Evolutionary conservation across 257 asterid species (phyloP), one percentile per base, ranked within the genome.

Genomic region (Hygrophila difformis): DNA sequence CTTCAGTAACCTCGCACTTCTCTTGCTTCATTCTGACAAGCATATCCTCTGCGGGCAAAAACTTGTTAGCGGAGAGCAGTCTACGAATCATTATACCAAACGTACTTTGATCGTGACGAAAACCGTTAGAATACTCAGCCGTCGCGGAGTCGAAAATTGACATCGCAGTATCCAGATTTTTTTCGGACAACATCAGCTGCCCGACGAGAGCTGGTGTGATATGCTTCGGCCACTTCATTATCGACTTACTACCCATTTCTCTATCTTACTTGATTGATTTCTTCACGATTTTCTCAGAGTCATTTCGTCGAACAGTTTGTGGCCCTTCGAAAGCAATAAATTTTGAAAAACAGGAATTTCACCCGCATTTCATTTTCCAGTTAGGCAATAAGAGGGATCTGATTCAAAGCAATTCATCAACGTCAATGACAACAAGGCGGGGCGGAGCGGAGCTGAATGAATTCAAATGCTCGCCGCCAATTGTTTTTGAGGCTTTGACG

Each of bases 121-220:
- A 91, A 47, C 95, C 99, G 45, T 65, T 77, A 2, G 76, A 43
- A 33, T 91, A 86, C 71, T 86, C 96, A 2, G 89, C 78, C 1
- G 94, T 86, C 57, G 99, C 99, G 13, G 95, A 56, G 62, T 91
- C 95, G 55, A 86, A 91, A 19, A 86, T 67, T 51, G 89, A 57
- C 44, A 78, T 51, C 2, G 93, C 87, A 70, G 71, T 91, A n/a
- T 72, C 84, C 52, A 86, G 56, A 53, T 91, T 77, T 55, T 74
- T 86, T 63, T 82, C 96, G 11, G 89, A 63, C 40, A 48, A 57
- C 44, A 91, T 73, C 52, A 86, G 73, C 69, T 70, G 84, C 69
- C 66, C 74, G n/a, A 91, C 96, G 11, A 86, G 70, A 34, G 89
- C 14, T 34, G 95, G 24, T 3, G 95, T 74, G 42, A 91, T 46